Percentiles rank a stretch among this genome's conserved stretches.
Conservation (phyloP, 352 stramenopile species). For the Phytophthora brassicae region DNA sequence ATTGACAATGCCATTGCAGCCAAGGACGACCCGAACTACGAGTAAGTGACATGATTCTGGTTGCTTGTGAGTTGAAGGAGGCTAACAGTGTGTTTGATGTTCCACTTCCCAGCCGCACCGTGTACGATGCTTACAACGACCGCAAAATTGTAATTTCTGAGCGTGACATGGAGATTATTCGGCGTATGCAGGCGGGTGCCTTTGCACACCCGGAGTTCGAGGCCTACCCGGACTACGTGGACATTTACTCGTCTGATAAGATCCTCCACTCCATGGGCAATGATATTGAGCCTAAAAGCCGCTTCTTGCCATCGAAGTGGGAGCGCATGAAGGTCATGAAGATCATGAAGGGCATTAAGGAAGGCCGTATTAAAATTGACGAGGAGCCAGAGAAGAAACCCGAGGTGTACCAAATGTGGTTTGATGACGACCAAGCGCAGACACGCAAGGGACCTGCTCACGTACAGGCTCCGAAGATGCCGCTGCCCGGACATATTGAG, state of each 20-base stretch:
- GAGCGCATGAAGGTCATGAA: constrained; percentile 97
- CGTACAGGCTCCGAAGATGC: constrained; percentile 97
- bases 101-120: constrained; percentile 72
- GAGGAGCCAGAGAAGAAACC: constrained; percentile 91
- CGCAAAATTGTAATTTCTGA: constrained; percentile 96
- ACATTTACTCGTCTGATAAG: constrained; percentile 89
- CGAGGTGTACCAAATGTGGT: constrained; percentile 93
- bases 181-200: constrained; percentile 93
- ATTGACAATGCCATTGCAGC: constrained; percentile 89
- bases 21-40: constrained; percentile 93
- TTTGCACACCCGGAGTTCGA: constrained; percentile 93
- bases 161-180: constrained; percentile 98
- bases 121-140: constrained; percentile 99
- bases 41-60: constrained; percentile 50
- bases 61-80: background rate
- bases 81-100: constrained; percentile 15
- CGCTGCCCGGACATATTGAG: constrained; percentile 96
- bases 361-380: constrained; percentile 94
- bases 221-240: constrained; percentile 90
- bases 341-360: constrained; percentile 96
- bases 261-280: constrained; percentile 89
- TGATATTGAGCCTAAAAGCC: constrained; percentile 89
- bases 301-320: constrained; percentile 97
- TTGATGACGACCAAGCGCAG: constrained; percentile 86
- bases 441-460: constrained; percentile 94